phyloP scores from a whole-genome alignment of 495 filamentous ascomycete species.

The Penicillium cinerascens region DNA sequence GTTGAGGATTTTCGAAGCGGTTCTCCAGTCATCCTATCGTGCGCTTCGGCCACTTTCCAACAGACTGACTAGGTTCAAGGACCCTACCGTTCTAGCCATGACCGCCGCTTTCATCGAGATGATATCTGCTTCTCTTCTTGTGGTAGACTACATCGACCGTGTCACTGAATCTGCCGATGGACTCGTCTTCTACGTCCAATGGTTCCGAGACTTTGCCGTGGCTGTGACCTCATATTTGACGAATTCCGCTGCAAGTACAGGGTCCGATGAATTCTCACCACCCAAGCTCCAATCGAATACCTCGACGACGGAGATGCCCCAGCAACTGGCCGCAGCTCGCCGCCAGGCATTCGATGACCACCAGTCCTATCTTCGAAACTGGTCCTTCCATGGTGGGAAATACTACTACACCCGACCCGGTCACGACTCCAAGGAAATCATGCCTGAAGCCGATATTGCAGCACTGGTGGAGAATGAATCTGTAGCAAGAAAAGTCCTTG shows the following conservation, averaged over 20 bases:
- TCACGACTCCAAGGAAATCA: slow-evolving; percentile 34
- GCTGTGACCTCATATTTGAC: slow-evolving; percentile 20
- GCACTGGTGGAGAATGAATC: slow-evolving; percentile 18
- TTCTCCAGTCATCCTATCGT: slow-evolving; percentile 41
- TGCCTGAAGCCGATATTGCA: slow-evolving; percentile 21
- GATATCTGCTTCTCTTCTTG: slow-evolving; percentile 43
- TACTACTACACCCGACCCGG: slow-evolving; percentile 43
- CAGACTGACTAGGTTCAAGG: slow-evolving; percentile 31
- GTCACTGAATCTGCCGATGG: slow-evolving; percentile 17
- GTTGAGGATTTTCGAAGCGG: slow-evolving; percentile 37
- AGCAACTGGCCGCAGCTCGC: slow-evolving; percentile 25
- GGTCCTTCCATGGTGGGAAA: slow-evolving; percentile 35
- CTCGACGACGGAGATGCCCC: slow-evolving; percentile 7
- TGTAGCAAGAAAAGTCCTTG: slow-evolving; percentile 13
- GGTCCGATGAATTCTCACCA: neutral
- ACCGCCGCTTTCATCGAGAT: slow-evolving; percentile 42
- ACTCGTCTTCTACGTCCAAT: slow-evolving; percentile 26
- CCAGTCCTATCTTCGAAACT: slow-evolving; percentile 35
- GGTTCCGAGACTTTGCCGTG: slow-evolving; percentile 32
- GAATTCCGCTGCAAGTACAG: neutral
- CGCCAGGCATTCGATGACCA: slow-evolving; percentile 34
- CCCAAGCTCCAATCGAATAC: neutral
- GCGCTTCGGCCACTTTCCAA: slow-evolving; percentile 32
- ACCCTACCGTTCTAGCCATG: slow-evolving; percentile 38
- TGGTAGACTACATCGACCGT: slow-evolving; percentile 53